Evolutionary conservation across 2,329 filamentous ascomycete species (phyloP), one percentile per base, ranked within the genome.

Genomic region (Gaeumannomyces sp.): DNA sequence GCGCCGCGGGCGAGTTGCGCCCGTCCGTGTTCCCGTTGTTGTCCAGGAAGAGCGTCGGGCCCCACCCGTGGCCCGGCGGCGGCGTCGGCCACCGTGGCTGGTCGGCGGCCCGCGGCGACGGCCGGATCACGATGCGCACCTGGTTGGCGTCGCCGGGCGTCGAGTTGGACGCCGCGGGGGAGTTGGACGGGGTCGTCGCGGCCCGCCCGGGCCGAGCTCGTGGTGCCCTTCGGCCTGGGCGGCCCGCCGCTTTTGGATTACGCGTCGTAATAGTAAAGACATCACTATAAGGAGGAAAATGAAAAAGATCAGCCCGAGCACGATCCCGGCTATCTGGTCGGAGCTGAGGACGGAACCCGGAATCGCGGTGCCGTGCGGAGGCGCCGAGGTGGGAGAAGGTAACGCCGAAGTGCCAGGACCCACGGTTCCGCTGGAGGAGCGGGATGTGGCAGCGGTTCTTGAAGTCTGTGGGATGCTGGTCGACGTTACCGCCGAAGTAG

Each of bases 151-250:
- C 67, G 11, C 68, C 67, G 45, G 67, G 66, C 29, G 62, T 68
- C 31, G 62, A 60, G 33, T 58, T 19, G 33, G 60, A 65, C 64
- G 53, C 60, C 60, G 33, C 64, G 33, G 45, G 61, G 59, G 45
- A 58, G 64, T 61, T 62, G 59, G 64, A 63, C 2, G 64, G 63
- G 38, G 38, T 53, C 19, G 60, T 28, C 38, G 31, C 64, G 25
- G 38, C 64, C 1, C 14, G 29, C 35, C 56, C 67, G 64, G 60
- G 66, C n/a, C 66, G 59, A 50, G 66, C 64, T 35, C 4, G 72
- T 83, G 4, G 80, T 81, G 1, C 74, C 73, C 0, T 74, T 83
- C 8, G 80, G 81, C 61, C 80, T 83, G 66, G 82, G 83, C 68
- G 73, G 82, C 27, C 82, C 80, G 0, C 74, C 84, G 2, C 82